Evolutionary conservation across 164 flowering plant genomes (phyloP).

Genomic region (Cinnamomum chago): DNA sequence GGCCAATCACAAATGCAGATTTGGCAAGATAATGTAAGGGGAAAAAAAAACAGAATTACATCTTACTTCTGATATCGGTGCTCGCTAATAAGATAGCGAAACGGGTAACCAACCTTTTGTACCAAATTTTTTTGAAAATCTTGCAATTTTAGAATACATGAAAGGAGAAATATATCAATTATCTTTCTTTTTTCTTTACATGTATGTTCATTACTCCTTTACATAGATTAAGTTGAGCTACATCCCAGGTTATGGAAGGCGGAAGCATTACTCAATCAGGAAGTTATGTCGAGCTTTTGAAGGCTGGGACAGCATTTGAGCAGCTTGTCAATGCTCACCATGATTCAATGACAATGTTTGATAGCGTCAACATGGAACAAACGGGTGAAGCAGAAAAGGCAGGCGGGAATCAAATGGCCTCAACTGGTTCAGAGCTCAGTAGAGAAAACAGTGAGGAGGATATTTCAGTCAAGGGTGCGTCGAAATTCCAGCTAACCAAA

Average conservation of each 20-base stretch:
- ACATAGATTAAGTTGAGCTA: not conserved
- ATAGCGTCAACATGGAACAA: slow-evolving; percentile 11
- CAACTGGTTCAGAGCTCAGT: not conserved
- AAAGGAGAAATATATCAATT: not conserved
- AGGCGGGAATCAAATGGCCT: slow-evolving; percentile 11
- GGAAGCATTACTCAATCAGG: slow-evolving; percentile 68
- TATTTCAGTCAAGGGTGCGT: slow-evolving; percentile 30
- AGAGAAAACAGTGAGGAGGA: slow-evolving; percentile 34
- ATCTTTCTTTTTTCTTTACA: too few relatives aligned
- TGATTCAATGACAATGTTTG: slow-evolving; percentile 40
- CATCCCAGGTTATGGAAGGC: slow-evolving; percentile 55
- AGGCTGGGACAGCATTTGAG: slow-evolving; percentile 62
- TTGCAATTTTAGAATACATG: too few relatives aligned
- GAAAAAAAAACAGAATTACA: too few relatives aligned
- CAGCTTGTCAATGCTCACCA: slow-evolving; percentile 77
- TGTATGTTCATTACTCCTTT: not conserved
- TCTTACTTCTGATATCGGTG: not conserved
- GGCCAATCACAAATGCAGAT: too few relatives aligned
- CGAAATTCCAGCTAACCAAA: slow-evolving; percentile 56
- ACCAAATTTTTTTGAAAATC: too few relatives aligned
- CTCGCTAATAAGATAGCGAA: too few relatives aligned
- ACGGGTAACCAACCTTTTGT: not conserved
- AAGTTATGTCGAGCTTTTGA: slow-evolving; percentile 56
- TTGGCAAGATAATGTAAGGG: too few relatives aligned
- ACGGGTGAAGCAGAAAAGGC: slow-evolving; percentile 6